Conservation (phyloP, 768 basidiomycete species). For the Kwoniella dejecticola region DNA sequence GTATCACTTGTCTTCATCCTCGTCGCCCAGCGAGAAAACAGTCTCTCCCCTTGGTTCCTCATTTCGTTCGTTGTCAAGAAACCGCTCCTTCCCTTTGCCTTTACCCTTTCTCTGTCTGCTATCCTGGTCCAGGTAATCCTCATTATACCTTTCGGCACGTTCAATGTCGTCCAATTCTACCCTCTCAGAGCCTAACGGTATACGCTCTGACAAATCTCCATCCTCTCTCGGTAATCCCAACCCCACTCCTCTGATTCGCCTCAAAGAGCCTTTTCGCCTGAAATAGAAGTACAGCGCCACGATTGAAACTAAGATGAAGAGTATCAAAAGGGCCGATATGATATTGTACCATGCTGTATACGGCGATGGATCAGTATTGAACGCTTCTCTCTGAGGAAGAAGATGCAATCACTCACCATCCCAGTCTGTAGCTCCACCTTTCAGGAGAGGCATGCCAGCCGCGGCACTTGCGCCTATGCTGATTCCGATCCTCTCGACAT, state of each 20-base stretch:
- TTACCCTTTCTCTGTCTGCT: constrained; percentile 47
- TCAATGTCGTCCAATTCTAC: constrained; percentile 72
- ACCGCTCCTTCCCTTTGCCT: constrained; percentile 47
- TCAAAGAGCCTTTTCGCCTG: constrained; percentile 60
- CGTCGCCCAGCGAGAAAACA: constrained; percentile 23
- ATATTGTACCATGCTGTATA: constrained; percentile 86
- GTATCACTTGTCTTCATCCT: constrained; percentile 25
- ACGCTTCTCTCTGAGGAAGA: background rate
- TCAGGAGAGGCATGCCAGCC: constrained; percentile 68
- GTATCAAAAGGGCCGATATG: constrained; percentile 80
- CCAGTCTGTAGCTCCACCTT: constrained; percentile 72
- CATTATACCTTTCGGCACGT: constrained; percentile 58
- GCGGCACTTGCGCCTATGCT: constrained; percentile 57
- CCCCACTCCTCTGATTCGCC: constrained; percentile 44
- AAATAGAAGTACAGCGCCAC: constrained; percentile 81
- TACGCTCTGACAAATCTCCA: constrained; percentile 42
- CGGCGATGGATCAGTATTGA: background rate
- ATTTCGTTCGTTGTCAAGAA: constrained; percentile 54
- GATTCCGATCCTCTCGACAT: constrained; percentile 68
- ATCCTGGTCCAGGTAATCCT: constrained; percentile 43
- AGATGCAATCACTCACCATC: constrained; percentile 64
- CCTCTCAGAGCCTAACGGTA: constrained; percentile 55
- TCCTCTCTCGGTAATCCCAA: constrained; percentile 23
- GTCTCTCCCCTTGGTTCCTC: constrained; percentile 5
- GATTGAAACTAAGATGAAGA: constrained; percentile 69